Conservation (phyloP, 1,139 yeast species). For the Tardiomyces depauwii region DNA sequence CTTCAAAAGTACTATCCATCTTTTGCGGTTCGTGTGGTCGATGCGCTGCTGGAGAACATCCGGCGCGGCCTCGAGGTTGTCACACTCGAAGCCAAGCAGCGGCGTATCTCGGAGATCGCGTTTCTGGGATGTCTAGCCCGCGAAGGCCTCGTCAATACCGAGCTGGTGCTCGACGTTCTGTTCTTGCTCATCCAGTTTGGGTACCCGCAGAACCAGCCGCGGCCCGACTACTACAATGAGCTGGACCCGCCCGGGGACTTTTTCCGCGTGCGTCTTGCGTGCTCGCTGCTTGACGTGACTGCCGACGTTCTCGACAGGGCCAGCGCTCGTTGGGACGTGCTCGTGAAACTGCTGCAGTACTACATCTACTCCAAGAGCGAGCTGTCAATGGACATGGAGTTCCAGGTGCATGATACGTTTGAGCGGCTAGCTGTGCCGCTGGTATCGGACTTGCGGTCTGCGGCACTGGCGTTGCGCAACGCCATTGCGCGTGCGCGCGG, state of each 20-base stretch:
- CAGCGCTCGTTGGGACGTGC: slow-evolving; percentile 28
- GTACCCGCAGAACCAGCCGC: slow-evolving; percentile 52
- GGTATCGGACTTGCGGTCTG: neutral
- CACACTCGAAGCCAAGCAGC: slow-evolving; percentile 49
- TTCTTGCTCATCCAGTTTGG: slow-evolving; percentile 58
- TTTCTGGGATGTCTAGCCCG: slow-evolving; percentile 52
- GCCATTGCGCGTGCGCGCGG: neutral
- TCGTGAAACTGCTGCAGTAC: slow-evolving; percentile 59
- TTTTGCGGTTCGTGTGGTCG: slow-evolving; percentile 41
- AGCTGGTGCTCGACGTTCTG: slow-evolving; percentile 41
- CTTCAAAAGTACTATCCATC: slow-evolving; percentile 30
- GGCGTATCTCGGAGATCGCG: slow-evolving; percentile 49
- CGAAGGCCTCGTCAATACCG: slow-evolving; percentile 35
- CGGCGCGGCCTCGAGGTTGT: slow-evolving; percentile 56
- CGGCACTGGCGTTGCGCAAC: neutral
- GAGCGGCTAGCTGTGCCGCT: neutral
- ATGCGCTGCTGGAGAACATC: slow-evolving; percentile 53
- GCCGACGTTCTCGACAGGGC: neutral
- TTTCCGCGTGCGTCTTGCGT: slow-evolving; percentile 54
- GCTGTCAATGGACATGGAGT: slow-evolving; percentile 59
- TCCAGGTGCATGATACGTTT: slow-evolving; percentile 28
- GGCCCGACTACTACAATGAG: slow-evolving; percentile 32
- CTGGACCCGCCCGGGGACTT: slow-evolving; percentile 58
- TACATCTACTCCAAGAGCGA: slow-evolving; percentile 55
- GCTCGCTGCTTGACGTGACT: slow-evolving; percentile 27